Conservation (phyloP, 2,329 filamentous ascomycete species). For the Aureobasidium zeae region DNA sequence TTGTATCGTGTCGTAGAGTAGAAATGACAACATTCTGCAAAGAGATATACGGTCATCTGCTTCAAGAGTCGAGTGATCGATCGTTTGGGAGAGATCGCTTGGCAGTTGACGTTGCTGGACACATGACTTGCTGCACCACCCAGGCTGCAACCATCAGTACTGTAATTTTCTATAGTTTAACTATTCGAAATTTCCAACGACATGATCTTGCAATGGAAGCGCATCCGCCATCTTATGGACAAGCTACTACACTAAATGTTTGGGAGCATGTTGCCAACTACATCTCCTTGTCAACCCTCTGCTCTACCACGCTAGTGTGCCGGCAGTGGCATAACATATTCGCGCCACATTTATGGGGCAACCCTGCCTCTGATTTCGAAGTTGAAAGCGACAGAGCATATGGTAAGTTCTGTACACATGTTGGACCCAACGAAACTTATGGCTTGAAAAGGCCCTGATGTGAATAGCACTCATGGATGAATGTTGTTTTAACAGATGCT, state of each 20-base stretch:
- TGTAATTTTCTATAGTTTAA: no score
- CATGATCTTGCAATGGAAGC: conserved; percentile 40
- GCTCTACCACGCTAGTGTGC: conserved; percentile 47
- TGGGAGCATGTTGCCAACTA: conserved; percentile 50
- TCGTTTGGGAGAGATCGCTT: no score
- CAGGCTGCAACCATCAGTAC: no score
- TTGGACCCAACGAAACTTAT: no score
- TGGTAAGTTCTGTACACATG: no score
- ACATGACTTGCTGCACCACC: background rate
- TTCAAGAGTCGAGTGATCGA: no score
- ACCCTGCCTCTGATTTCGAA: conserved; percentile 54
- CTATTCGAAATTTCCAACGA: no score
- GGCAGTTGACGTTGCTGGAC: background rate
- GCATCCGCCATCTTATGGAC: conserved; percentile 51
- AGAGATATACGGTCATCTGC: no score
- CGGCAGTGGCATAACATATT: conserved; percentile 51
- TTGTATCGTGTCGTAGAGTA: background rate
- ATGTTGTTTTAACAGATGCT: conserved; percentile 39
- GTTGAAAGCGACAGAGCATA: conserved; percentile 52
- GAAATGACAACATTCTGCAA: no score
- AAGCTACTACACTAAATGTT: conserved; percentile 45
- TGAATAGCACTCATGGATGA: no score
- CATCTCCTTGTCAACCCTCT: conserved; percentile 47
- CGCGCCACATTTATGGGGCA: conserved; percentile 51
- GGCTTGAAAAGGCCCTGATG: no score